Percentiles rank a stretch among this genome's conserved stretches.
phyloP scores from a whole-genome alignment of 179 eudicot genomes.

The Beta corolliflora region DNA sequence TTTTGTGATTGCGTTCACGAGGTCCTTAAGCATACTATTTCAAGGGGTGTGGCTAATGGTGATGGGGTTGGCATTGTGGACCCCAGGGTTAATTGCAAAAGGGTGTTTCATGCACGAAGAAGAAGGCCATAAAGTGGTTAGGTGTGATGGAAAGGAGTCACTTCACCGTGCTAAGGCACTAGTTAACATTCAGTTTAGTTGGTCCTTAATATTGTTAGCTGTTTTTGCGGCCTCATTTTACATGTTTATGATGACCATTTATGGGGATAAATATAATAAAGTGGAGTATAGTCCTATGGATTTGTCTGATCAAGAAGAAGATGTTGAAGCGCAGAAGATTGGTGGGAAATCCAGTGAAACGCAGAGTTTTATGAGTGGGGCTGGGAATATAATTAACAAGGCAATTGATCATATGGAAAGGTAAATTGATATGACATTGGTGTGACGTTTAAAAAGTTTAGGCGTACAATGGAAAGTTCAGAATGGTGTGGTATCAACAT shows the following conservation, averaged over 20 bases:
- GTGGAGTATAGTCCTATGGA: constrained; percentile 5
- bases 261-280: not conserved
- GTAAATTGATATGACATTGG: constrained; percentile 24
- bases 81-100: constrained; percentile 58
- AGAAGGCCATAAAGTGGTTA: constrained; percentile 64
- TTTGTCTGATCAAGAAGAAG: constrained; percentile 36
- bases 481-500: not conserved
- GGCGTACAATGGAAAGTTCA: too few relatives aligned
- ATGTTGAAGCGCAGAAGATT: constrained; percentile 59
- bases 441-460: not conserved
- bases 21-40: constrained; percentile 64
- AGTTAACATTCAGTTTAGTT: constrained; percentile 69
- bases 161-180: constrained; percentile 68
- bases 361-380: constrained; percentile 40
- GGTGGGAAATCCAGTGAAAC: constrained; percentile 25
- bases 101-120: constrained; percentile 70
- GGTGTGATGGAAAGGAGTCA: constrained; percentile 51
- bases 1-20: constrained; percentile 47
- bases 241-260: constrained; percentile 36
- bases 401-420: constrained; percentile 51
- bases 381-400: constrained; percentile 24
- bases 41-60: constrained; percentile 80
- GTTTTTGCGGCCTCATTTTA: constrained; percentile 46
- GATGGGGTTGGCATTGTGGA: constrained; percentile 83
- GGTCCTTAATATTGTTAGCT: constrained; percentile 51